Base-by-base conservation (phyloP, 2,329 filamentous ascomycete genomes). In the Trichoderma cornu-damae region DNA sequence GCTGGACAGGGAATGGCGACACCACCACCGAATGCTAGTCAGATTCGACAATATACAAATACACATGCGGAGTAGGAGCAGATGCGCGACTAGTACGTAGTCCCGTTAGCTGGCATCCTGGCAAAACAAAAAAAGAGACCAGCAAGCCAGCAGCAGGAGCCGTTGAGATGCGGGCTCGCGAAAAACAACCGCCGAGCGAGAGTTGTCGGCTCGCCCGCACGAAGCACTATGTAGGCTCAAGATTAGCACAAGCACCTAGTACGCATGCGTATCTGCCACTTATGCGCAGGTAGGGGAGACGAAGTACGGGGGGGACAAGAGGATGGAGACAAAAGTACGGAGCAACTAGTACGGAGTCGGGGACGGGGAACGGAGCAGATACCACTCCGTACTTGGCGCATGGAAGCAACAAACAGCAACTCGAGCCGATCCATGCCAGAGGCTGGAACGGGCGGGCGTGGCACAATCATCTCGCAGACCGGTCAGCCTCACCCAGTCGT, bases 391-490 rank as follows among this genome's bases (percentile, higher is more conserved):
- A 28, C 40, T 18, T 42, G 18, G 14, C 14, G 26, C 37, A 46
- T 44, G 40, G 50, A 54, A 44, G 40, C 38, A 43, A 34, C 40
- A 54, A 44, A 28, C 38, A 43, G 24, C 40, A 54, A 37, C 38
- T 44, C 32, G 40, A 55, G 51, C 32, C 50, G 50, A 54, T 46
- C 51, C 51, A 55, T 55, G 51, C 42, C 34, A 35, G 51, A 37
- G 26, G 26, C 26, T 32, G n/a, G n/a, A n/a, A n/a, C 38, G 11
- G 42, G 47, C 51, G 42, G 51, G 51, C 40, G 51, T 54, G 32
- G 18, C 42, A 47, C 51, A 56, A 49, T 44, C n/a, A n/a, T n/a
- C n/a, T n/a, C n/a, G n/a, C 38, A 22, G 40, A 56, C 40, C 44
- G 35, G 34, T 42, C 53, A 40, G 53, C 35, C 44, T 56, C 35